Percentiles rank a stretch among this genome's conserved stretches.
Evolutionary conservation across 2,329 filamentous ascomycete genomes (phyloP).

Genomic region (Metarhizium anisopliae): DNA sequence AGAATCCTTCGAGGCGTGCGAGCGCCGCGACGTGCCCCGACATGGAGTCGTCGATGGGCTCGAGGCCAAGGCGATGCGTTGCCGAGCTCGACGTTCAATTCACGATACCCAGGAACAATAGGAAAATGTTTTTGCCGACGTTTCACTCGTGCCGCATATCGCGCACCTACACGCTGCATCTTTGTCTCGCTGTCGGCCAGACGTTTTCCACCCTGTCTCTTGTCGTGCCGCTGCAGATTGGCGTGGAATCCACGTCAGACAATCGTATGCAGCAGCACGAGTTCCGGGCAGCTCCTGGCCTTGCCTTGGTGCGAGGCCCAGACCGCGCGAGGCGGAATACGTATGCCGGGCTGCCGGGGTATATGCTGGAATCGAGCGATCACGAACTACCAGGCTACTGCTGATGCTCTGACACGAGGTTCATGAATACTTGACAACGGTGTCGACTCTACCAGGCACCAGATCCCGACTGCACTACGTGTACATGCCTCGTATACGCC

Average conservation of each 20-base stretch:
- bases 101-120: not conserved
- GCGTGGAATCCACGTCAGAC: not conserved
- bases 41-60: not conserved
- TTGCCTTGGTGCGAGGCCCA: not conserved
- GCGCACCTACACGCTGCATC: not conserved
- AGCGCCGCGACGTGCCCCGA: not conserved
- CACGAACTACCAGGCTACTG: not conserved
- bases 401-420: not conserved
- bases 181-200: not conserved
- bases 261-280: not conserved
- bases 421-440: too few relatives aligned
- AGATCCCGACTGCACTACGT: too few relatives aligned
- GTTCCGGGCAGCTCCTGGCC: not conserved
- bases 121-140: not conserved
- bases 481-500: too few relatives aligned
- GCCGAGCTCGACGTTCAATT: not conserved
- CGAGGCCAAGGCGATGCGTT: not conserved
- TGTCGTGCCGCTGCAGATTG: not conserved
- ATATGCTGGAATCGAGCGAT: not conserved
- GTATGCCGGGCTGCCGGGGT: not conserved
- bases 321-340: not conserved
- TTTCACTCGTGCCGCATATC: slow-evolving; percentile 1
- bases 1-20: not conserved
- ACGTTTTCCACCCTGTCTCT: not conserved
- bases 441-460: too few relatives aligned